Evolutionary conservation across 2,329 filamentous ascomycete species (phyloP).

Genomic region (Esteya vermicola): DNA sequence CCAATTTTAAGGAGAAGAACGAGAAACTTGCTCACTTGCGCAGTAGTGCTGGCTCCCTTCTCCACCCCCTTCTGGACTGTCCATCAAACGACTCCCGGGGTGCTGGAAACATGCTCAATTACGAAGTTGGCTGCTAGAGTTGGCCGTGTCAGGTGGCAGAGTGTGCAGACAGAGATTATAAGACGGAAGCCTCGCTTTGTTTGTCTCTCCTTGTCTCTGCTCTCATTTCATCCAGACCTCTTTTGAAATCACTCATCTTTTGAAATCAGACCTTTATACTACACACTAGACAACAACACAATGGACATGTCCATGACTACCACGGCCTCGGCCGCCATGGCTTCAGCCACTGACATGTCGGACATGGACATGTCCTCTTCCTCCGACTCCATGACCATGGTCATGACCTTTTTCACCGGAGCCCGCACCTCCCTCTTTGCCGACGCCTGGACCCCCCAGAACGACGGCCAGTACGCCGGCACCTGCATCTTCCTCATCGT

Average conservation of each 20-base stretch:
- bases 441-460: conserved; percentile 56
- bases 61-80: too few species aligned
- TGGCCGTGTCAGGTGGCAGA: too few species aligned
- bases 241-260: background rate
- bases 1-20: too few species aligned
- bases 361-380: background rate
- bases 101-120: background rate
- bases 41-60: too few species aligned
- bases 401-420: conserved; percentile 41
- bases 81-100: too few species aligned
- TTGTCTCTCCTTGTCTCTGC: too few species aligned
- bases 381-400: conserved; percentile 2
- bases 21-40: too few species aligned
- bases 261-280: background rate
- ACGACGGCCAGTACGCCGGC: conserved; percentile 60
- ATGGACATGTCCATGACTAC: background rate
- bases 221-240: background rate
- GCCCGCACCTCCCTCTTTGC: conserved; percentile 40
- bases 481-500: conserved; percentile 84
- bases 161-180: too few species aligned
- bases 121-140: too few species aligned
- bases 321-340: background rate
- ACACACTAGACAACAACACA: background rate
- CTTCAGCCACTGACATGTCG: background rate
- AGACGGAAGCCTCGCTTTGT: too few species aligned